A percentile compares a stretch with the other conserved stretches of the same genome.
Conservation (phyloP, 768 basidiomycete genomes). For the Phallus indusiatus region DNA sequence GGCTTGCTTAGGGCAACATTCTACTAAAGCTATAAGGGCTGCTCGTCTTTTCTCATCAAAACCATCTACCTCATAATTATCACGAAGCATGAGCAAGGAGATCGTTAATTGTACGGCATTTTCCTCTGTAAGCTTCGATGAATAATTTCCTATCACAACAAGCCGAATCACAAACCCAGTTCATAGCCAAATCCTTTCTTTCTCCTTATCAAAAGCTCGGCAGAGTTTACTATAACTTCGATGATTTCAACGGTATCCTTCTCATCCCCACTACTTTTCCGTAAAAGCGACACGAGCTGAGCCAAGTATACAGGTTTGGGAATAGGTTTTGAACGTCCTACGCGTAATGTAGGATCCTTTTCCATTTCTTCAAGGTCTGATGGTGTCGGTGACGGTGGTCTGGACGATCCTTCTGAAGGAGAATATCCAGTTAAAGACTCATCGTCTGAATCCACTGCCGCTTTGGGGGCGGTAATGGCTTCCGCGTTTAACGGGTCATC, state of each 20-base stretch:
- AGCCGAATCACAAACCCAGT: constrained; percentile 47
- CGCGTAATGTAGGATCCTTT: constrained; percentile 71
- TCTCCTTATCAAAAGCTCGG: constrained; percentile 74
- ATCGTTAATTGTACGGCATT: constrained; percentile 79
- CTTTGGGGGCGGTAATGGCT: constrained; percentile 1
- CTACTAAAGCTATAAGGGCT: constrained; percentile 69
- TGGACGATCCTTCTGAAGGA: constrained; percentile 51
- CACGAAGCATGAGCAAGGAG: constrained; percentile 60
- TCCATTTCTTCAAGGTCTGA: constrained; percentile 77
- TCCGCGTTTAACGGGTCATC: constrained; percentile 13
- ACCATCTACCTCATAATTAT: constrained; percentile 75
- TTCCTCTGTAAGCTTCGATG: constrained; percentile 49
- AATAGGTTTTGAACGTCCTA: constrained; percentile 56
- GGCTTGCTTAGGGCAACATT: constrained; percentile 66
- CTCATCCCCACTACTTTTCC: constrained; percentile 43
- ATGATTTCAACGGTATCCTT: constrained; percentile 63
- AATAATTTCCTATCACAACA: neutral
- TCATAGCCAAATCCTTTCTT: constrained; percentile 84
- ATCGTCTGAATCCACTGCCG: constrained; percentile 52
- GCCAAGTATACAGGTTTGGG: constrained; percentile 82
- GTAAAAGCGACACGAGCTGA: constrained; percentile 74
- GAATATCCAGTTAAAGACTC: constrained; percentile 75
- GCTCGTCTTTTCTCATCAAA: constrained; percentile 73
- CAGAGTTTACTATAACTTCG: constrained; percentile 71
- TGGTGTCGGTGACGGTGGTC: constrained; percentile 72